Evolutionary conservation across 1,284 basidiomycete species (phyloP).

Genomic region (Acaromyces ingoldii): DNA sequence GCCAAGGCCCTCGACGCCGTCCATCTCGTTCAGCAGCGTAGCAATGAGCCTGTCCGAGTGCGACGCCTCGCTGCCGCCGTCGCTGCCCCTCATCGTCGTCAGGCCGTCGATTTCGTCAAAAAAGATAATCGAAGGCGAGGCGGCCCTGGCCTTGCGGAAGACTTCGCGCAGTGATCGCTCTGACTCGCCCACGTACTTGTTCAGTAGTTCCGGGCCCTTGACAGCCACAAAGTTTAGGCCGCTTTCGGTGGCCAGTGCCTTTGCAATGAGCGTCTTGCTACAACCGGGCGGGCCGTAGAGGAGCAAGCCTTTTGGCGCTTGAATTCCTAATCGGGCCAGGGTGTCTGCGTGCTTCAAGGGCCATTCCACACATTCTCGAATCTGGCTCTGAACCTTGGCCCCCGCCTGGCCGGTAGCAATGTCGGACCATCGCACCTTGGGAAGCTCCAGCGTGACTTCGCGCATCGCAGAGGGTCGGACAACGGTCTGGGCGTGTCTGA

Average conservation of each 20-base stretch:
- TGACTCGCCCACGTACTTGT: conserved; percentile 96
- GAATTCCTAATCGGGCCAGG: conserved; percentile 80
- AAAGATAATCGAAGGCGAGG: conserved; percentile 90
- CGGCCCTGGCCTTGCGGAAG: conserved; percentile 88
- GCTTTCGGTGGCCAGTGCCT: conserved; percentile 78
- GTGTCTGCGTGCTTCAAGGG: conserved; percentile 78
- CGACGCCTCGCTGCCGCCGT: conserved; percentile 34
- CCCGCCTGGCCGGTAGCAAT: conserved; percentile 55
- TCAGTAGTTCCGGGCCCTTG: conserved; percentile 83
- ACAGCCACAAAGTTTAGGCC: conserved; percentile 97
- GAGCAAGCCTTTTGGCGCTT: conserved; percentile 81
- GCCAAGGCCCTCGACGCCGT: conserved; percentile 86
- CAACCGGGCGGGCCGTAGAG: conserved; percentile 97
- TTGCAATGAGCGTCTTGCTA: conserved; percentile 89
- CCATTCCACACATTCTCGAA: conserved; percentile 65
- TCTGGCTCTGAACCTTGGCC: conserved; percentile 26
- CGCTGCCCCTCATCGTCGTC: conserved; percentile 68
- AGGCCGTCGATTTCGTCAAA: conserved; percentile 98
- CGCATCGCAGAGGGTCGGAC: conserved; percentile 92
- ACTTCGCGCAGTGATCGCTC: conserved; percentile 90
- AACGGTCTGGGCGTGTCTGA: conserved; percentile 66
- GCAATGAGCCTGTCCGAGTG: conserved; percentile 76
- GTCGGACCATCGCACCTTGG: conserved; percentile 76
- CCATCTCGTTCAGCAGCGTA: conserved; percentile 90
- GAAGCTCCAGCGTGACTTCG: conserved; percentile 81